Base-by-base conservation (phyloP, 2,329 filamentous ascomycete species). In the Aspergillus sp. region DNA sequence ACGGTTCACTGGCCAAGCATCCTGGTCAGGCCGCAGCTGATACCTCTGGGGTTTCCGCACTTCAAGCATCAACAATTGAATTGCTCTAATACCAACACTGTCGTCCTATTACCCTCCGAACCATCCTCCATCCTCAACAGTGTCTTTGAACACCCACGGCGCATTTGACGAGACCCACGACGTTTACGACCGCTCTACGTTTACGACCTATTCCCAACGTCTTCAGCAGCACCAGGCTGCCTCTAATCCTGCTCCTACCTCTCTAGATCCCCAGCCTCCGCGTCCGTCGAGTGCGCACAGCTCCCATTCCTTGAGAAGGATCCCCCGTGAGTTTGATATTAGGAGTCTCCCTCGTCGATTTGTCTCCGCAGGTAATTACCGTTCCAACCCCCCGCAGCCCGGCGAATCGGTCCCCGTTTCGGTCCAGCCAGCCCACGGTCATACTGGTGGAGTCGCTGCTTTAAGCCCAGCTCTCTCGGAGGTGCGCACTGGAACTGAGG, bases 111-210 rank as follows among this genome's bases (percentile, higher is more conserved):
- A 38, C 24, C 42, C 47, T 37, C 43, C 42, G 32, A 30, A 29
- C 15, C 33, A 41, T 42, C 39, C 39, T 37, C 41, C 42, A 42
- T 36, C 49, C 32, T 42, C 48, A 52, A 51, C 51, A 47, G 63
- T 71, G 67, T 66, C 66, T 61, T 55, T 48, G 49, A 50, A 49
- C 51, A 47, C 45, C 44, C 50, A 43, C 42, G 45, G 49, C 55
- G 50, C 52, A 33, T 57, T 61, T 72, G 57, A 74, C 68, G 68
- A 73, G 58, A 55, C 60, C 57, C 53, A 72, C 70, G 68, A 72
- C 45, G 44, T 63, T 66, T 52, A 73, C 70, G 66, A 71, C 55
- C 60, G 53, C 36, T 43, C 50, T 51, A 58, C 62, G 47, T 51
- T 63, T 57, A 62, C 61, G 57, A 57, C 59, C 47, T 49, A 52